These are phyloP conservation scores for Taxillus chinensis DNA, from an alignment of 164 flowering plant species.

Conservation along the genomic window DNA sequence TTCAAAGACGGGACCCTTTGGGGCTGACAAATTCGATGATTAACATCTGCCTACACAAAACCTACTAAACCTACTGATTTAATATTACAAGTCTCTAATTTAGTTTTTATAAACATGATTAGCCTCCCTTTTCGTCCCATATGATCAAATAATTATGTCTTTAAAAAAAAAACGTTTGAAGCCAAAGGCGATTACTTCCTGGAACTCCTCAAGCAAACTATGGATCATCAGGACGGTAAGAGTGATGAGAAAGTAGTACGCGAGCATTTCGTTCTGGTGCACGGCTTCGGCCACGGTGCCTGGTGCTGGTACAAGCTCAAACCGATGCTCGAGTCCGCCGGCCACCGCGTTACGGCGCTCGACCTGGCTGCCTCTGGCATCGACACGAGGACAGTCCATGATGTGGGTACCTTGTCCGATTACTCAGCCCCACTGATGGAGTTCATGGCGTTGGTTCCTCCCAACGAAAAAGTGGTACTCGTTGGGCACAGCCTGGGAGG, in stretches of 20 bases:
- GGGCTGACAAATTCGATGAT: too few species aligned
- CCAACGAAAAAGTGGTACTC: conserved; percentile 19
- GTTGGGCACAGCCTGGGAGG: conserved; percentile 35
- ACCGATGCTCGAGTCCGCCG: conserved; percentile 12
- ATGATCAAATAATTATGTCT: too few species aligned
- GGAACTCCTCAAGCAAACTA: too few species aligned
- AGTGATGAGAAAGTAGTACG: not conserved
- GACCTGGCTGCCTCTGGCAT: conserved; percentile 24
- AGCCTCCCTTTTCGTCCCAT: too few species aligned
- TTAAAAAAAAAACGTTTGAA: too few species aligned
- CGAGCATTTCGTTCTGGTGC: conserved; percentile 23
- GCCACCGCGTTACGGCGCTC: conserved; percentile 25
- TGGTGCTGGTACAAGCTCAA: conserved; percentile 34
- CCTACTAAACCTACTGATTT: too few species aligned
- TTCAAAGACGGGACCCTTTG: too few species aligned
- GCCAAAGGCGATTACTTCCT: too few species aligned
- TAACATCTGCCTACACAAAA: too few species aligned
- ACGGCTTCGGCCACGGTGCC: conserved; percentile 26
- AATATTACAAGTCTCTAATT: too few species aligned
- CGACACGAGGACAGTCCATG: conserved; percentile 4
- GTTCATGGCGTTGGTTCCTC: conserved; percentile 11
- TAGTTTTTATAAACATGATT: too few species aligned
- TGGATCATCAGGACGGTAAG: too few species aligned
- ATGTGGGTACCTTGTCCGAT: conserved; percentile 7
- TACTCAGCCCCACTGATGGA: conserved; percentile 16